Evolutionary conservation across 2,329 filamentous ascomycete genomes (phyloP).

Genomic region (Colletotrichum lini): DNA sequence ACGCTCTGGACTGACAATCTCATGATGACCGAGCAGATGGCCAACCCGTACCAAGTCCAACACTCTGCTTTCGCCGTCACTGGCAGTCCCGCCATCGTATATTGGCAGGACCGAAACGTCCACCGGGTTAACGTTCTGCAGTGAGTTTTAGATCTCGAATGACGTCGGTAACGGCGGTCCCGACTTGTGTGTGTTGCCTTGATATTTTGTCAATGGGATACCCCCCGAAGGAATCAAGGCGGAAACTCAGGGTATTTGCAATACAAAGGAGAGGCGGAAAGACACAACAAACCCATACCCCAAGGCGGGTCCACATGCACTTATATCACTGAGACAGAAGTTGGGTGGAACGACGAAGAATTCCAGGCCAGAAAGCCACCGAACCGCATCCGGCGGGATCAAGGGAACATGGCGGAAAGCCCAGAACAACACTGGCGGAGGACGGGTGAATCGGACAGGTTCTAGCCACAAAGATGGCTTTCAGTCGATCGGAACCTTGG

Average conservation of each 20-base stretch:
- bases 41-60: constrained; percentile 31
- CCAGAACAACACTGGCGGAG: constrained; percentile 1
- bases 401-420: neutral
- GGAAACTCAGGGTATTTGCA: neutral
- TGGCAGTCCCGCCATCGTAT: constrained; percentile 15
- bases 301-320: neutral
- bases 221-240: neutral
- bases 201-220: neutral
- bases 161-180: neutral
- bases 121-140: neutral
- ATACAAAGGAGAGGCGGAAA: neutral
- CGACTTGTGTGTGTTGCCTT: neutral
- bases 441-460: neutral
- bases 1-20: constrained; percentile 24
- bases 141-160: too few species aligned
- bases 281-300: neutral
- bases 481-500: neutral
- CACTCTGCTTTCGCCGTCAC: constrained; percentile 24
- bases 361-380: constrained; percentile 12
- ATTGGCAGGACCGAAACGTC: neutral
- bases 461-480: constrained; percentile 12
- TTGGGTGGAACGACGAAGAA: neutral
- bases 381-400: constrained; percentile 22
- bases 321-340: neutral
- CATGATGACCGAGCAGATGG: constrained; percentile 18